Evolutionary conservation across 495 filamentous ascomycete species (phyloP).

Genomic region (Aspergillus mulundensis): DNA sequence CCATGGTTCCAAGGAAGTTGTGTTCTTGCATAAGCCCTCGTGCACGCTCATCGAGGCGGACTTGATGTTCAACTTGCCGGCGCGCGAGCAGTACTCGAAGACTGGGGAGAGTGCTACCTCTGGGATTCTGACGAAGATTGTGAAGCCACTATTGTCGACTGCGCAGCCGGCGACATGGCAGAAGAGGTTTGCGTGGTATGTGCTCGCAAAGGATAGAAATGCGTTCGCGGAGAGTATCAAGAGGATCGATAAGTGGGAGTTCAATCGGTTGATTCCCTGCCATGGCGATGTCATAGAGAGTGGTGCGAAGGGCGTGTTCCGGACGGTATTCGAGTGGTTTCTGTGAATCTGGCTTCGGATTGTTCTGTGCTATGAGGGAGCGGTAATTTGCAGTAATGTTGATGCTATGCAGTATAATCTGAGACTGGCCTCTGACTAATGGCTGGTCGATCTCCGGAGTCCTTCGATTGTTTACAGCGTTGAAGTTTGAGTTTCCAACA

Average conservation of each 20-base stretch:
- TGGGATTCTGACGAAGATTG: constrained; percentile 61
- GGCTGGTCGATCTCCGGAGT: neutral
- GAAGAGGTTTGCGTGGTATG: constrained; percentile 82
- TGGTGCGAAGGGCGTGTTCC: constrained; percentile 70
- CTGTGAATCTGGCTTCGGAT: constrained; percentile 27
- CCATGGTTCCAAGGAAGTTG: constrained; percentile 81
- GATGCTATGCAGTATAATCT: neutral
- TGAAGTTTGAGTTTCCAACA: too few relatives aligned
- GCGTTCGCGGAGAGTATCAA: constrained; percentile 65
- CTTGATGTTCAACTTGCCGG: constrained; percentile 86
- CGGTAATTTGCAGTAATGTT: neutral
- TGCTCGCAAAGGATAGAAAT: constrained; percentile 57
- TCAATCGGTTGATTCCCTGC: constrained; percentile 83
- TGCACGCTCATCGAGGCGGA: constrained; percentile 87
- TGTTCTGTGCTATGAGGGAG: neutral
- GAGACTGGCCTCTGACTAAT: neutral
- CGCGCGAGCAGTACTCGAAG: constrained; percentile 79
- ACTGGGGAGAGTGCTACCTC: constrained; percentile 46
- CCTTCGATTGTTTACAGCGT: too few relatives aligned
- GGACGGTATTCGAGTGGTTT: constrained; percentile 84
- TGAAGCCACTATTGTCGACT: constrained; percentile 57
- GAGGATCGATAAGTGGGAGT: constrained; percentile 76
- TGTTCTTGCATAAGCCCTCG: constrained; percentile 78
- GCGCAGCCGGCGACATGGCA: constrained; percentile 59
- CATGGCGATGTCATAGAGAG: constrained; percentile 88